Conservation (phyloP, 2,329 filamentous ascomycete species). For the Lachnum nothofagi region DNA sequence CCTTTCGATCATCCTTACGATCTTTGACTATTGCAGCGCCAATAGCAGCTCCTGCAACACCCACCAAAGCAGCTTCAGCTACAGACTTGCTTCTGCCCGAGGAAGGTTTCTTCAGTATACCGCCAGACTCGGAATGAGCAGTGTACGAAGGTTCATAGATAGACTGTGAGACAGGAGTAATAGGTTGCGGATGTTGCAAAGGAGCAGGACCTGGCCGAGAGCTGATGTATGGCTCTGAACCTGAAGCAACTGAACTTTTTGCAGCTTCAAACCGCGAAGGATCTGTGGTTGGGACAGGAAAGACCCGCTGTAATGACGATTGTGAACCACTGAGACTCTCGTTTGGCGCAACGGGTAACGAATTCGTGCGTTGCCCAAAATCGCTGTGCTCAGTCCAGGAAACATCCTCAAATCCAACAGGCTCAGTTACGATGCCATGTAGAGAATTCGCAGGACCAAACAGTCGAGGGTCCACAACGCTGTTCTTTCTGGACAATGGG, state of each 20-base stretch:
- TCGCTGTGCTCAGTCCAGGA: slow-evolving; percentile 28
- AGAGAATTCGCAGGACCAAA: slow-evolving; percentile 60
- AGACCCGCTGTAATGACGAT: slow-evolving; percentile 56
- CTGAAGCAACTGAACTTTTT: slow-evolving; percentile 45
- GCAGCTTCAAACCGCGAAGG: slow-evolving; percentile 56
- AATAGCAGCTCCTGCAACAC: slow-evolving; percentile 45
- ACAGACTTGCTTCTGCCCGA: slow-evolving; percentile 38
- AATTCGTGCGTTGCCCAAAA: slow-evolving; percentile 22
- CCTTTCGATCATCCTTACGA: slow-evolving; percentile 27
- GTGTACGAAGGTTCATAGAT: slow-evolving; percentile 53
- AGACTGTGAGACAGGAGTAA: slow-evolving; percentile 64
- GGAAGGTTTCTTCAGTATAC: slow-evolving; percentile 25
- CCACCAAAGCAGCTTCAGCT: slow-evolving; percentile 43
- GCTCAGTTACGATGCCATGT: slow-evolving; percentile 49
- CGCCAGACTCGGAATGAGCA: slow-evolving; percentile 22
- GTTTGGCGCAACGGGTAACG: slow-evolving; percentile 17
- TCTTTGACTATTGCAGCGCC: slow-evolving; percentile 43
- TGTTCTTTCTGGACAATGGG: slow-evolving; percentile 39
- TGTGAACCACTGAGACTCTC: slow-evolving; percentile 37
- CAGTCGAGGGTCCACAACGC: slow-evolving; percentile 52
- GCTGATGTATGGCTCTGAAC: slow-evolving; percentile 37
- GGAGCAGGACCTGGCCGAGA: slow-evolving; percentile 56
- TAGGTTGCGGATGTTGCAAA: slow-evolving; percentile 81
- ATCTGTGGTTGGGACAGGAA: slow-evolving; percentile 63
- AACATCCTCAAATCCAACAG: slow-evolving; percentile 50